Percentiles rank a stretch among this genome's conserved stretches.
Conservation (phyloP, 371 early-diverging fungal genomes). For the Mucor lusitanicus region DNA sequence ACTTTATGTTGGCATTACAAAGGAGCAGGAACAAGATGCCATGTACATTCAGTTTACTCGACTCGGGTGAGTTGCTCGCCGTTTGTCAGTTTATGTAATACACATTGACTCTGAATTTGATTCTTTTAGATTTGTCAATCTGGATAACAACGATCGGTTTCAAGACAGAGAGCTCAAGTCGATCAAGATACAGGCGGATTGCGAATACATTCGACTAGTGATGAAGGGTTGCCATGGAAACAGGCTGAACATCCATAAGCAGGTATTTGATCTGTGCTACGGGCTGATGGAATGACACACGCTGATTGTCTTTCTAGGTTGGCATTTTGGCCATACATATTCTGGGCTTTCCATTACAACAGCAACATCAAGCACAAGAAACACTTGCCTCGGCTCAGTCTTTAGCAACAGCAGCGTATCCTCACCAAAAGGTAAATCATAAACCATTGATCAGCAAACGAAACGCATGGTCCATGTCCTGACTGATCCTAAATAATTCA, state of each 20-base stretch:
- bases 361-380: background rate
- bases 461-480: background rate
- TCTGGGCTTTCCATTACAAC: slow-evolving; percentile 34
- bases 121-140: slow-evolving; percentile 37
- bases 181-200: slow-evolving; percentile 70
- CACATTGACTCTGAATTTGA: background rate
- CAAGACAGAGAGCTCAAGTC: slow-evolving; percentile 73
- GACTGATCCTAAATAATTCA: background rate
- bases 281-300: background rate
- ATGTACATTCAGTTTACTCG: slow-evolving; percentile 41
- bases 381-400: background rate
- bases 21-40: slow-evolving; percentile 27
- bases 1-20: slow-evolving; percentile 58
- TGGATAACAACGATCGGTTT: slow-evolving; percentile 38
- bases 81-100: too few species aligned
- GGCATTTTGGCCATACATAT: slow-evolving; percentile 61
- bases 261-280: slow-evolving; percentile 43
- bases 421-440: background rate
- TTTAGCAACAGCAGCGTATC: background rate
- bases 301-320: slow-evolving; percentile 32
- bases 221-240: slow-evolving; percentile 73
- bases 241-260: slow-evolving; percentile 73
- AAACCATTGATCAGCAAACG: background rate
- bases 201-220: slow-evolving; percentile 72
- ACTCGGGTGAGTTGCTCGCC: slow-evolving; percentile 31